phyloP scores from a whole-genome alignment of 1,284 basidiomycete species.

The Naganishia liquefaciens region DNA sequence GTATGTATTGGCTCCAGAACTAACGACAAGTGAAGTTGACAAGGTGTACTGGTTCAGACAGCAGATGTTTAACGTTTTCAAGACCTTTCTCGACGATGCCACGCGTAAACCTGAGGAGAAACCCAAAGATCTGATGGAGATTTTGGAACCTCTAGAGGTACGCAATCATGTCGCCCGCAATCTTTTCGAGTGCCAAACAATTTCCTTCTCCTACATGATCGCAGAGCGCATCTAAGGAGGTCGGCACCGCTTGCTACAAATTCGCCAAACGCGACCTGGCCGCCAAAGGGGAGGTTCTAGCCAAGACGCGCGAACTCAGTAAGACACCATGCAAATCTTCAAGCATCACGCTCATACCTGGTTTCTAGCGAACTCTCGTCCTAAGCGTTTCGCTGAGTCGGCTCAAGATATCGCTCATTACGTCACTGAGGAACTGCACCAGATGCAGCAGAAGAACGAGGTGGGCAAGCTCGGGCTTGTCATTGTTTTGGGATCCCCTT shows the following conservation, averaged over 20 bases:
- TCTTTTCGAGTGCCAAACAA: too few species aligned
- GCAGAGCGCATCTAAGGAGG: slow-evolving; percentile 6
- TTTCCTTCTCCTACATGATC: neutral
- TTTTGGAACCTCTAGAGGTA: slow-evolving; percentile 7
- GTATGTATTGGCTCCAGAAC: neutral
- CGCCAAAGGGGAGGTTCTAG: neutral
- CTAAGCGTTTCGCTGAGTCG: slow-evolving; percentile 8
- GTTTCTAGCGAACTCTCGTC: slow-evolving; percentile 1
- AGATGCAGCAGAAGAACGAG: slow-evolving; percentile 10
- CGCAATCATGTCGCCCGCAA: neutral
- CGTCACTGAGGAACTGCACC: slow-evolving; percentile 3
- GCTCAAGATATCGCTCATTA: neutral
- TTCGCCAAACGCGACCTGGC: slow-evolving; percentile 6
- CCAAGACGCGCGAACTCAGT: slow-evolving; percentile 3
- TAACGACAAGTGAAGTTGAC: neutral
- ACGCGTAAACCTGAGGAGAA: neutral
- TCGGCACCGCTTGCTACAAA: neutral
- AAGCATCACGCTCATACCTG: neutral
- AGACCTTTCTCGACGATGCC: slow-evolving; percentile 5
- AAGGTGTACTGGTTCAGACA: neutral
- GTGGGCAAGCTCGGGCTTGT: neutral
- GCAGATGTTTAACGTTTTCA: neutral
- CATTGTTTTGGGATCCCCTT: too few species aligned
- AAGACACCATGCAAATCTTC: neutral
- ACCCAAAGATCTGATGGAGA: neutral